phyloP scores from a whole-genome alignment of 345 rosid species.

The Lepidium didymum region DNA sequence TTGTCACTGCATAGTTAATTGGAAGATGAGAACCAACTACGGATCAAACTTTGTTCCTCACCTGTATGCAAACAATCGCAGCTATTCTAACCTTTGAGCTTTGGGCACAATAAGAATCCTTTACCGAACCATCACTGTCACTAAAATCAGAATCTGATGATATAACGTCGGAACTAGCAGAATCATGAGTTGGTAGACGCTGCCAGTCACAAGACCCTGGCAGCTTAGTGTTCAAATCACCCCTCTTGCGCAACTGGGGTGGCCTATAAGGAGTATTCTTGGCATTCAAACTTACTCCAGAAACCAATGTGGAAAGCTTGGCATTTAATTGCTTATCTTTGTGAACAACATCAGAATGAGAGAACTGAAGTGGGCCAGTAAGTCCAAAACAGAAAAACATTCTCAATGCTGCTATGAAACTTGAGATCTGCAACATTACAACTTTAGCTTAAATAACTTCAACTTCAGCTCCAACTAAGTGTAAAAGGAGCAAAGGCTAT shows the following conservation, averaged over 20 bases:
- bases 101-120: slow-evolving; percentile 36
- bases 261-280: slow-evolving; percentile 65
- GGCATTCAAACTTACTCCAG: slow-evolving; percentile 33
- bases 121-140: slow-evolving; percentile 61
- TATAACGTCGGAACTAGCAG: slow-evolving; percentile 37
- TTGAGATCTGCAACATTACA: slow-evolving; percentile 50
- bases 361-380: slow-evolving; percentile 30
- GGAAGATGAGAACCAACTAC: not conserved
- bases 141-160: slow-evolving; percentile 92
- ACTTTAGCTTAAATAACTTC: slow-evolving; percentile 6
- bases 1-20: not conserved
- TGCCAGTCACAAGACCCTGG: slow-evolving; percentile 33
- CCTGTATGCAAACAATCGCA: slow-evolving; percentile 78
- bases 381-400: slow-evolving; percentile 78
- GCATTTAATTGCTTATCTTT: slow-evolving; percentile 38
- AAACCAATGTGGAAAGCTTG: slow-evolving; percentile 30
- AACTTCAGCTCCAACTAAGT: not conserved
- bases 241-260: slow-evolving; percentile 84
- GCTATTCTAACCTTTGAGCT: slow-evolving; percentile 76
- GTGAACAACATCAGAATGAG: slow-evolving; percentile 26
- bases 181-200: slow-evolving; percentile 39
- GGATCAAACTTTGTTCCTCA: slow-evolving; percentile 24
- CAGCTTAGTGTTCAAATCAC: slow-evolving; percentile 32
- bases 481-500: not conserved
- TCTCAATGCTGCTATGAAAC: slow-evolving; percentile 67